These are phyloP conservation scores for Entomortierella parvispora DNA, from an alignment of 192 early-diverging fungal genomes.

Conservation along the genomic window DNA sequence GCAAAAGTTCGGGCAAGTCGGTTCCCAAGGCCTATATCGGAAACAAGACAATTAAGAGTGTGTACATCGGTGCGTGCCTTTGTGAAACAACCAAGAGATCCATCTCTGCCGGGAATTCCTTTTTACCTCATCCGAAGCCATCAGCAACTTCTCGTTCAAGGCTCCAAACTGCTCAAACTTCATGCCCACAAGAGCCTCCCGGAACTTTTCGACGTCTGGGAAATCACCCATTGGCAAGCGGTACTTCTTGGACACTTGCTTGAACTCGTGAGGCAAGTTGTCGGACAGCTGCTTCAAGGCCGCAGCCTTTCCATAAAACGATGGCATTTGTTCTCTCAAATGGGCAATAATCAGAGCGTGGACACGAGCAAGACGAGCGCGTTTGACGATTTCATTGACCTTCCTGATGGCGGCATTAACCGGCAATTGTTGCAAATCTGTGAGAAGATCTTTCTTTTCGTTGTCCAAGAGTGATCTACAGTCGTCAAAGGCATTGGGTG, in stretches of 20 bases:
- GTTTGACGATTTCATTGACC: slow-evolving; percentile 89
- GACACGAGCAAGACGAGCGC: slow-evolving; percentile 78
- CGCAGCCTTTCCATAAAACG: slow-evolving; percentile 78
- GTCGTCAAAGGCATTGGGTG: slow-evolving; percentile 73
- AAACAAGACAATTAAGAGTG: neutral
- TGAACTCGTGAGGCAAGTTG: slow-evolving; percentile 74
- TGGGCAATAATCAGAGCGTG: slow-evolving; percentile 86
- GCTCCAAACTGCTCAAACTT: slow-evolving; percentile 62
- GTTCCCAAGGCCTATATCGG: slow-evolving; percentile 46
- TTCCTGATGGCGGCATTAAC: slow-evolving; percentile 81
- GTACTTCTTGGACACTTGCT: slow-evolving; percentile 72
- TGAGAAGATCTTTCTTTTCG: slow-evolving; percentile 79
- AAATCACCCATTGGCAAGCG: slow-evolving; percentile 68
- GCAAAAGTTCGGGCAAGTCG: slow-evolving; percentile 58
- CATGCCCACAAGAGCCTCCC: slow-evolving; percentile 47
- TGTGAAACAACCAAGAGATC: neutral
- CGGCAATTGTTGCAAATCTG: slow-evolving; percentile 75
- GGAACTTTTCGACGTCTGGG: slow-evolving; percentile 55
- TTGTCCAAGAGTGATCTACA: slow-evolving; percentile 68
- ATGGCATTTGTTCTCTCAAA: slow-evolving; percentile 79
- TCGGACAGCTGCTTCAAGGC: slow-evolving; percentile 77
- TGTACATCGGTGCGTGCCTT: too few relatives aligned
- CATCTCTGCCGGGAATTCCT: too few relatives aligned
- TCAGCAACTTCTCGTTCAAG: slow-evolving; percentile 56
- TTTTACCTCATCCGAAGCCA: slow-evolving; percentile 55